Percentiles rank a stretch among this genome's conserved stretches.
Evolutionary conservation across 2,329 filamentous ascomycete species (phyloP).

Genomic region (Biscogniauxia mediterranea): DNA sequence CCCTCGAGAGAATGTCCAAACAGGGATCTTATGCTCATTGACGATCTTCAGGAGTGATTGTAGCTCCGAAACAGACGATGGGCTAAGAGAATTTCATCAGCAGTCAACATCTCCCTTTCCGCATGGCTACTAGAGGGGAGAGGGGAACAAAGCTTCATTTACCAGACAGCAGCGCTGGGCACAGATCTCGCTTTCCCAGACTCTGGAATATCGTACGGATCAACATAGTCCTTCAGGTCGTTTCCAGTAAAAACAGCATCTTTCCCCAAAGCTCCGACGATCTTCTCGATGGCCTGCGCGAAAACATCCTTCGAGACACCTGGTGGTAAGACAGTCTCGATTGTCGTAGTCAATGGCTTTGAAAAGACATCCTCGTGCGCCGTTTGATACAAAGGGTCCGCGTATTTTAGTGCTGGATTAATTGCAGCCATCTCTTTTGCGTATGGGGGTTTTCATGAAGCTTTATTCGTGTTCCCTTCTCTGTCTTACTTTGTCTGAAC

Average conservation of each 20-base stretch:
- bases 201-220: constrained; percentile 46
- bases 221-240: constrained; percentile 42
- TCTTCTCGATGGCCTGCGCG: constrained; percentile 35
- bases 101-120: not conserved
- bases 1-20: constrained; percentile 31
- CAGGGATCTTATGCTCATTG: constrained; percentile 29
- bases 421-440: not conserved
- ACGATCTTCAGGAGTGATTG: constrained; percentile 33
- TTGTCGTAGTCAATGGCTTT: constrained; percentile 35
- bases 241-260: constrained; percentile 39
- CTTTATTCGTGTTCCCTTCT: constrained; percentile 2
- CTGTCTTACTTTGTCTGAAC: not conserved
- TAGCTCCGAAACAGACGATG: constrained; percentile 32
- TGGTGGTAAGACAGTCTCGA: constrained; percentile 40
- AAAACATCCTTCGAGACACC: constrained; percentile 39
- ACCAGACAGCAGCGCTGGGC: constrained; percentile 44
- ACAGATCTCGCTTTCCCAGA: constrained; percentile 37
- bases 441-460: constrained; percentile 33
- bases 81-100: constrained; percentile 26
- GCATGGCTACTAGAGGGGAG: not conserved
- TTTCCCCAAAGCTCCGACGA: constrained; percentile 35
- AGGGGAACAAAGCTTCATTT: constrained; percentile 3
- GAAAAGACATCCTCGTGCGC: constrained; percentile 42
- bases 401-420: constrained; percentile 31
- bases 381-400: constrained; percentile 40